Percentiles rank a stretch among this genome's conserved stretches.
phyloP scores from a whole-genome alignment of 768 basidiomycete genomes.

The Kwoniella mangroviensis region DNA sequence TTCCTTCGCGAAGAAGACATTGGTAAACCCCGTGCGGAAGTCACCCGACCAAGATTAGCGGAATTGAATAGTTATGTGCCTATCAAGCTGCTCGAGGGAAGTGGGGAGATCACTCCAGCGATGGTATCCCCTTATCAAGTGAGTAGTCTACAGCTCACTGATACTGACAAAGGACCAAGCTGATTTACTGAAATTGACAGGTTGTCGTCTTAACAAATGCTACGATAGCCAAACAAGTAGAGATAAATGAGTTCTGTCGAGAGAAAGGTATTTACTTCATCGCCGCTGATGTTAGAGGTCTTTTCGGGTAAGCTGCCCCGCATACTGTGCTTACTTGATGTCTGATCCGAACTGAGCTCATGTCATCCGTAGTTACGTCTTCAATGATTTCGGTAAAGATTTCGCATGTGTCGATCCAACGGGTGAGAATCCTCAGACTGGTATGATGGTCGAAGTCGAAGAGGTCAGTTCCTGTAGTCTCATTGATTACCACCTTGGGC shows the following conservation, averaged over 20 bases:
- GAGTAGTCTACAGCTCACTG: slow-evolving; percentile 34
- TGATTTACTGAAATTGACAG: slow-evolving; percentile 58
- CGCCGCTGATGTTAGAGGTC: slow-evolving; percentile 84
- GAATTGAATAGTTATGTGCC: slow-evolving; percentile 97
- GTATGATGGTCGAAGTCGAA: slow-evolving; percentile 94
- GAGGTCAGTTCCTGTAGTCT: slow-evolving; percentile 63
- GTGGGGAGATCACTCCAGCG: slow-evolving; percentile 75
- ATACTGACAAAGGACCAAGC: background rate
- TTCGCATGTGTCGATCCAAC: slow-evolving; percentile 97
- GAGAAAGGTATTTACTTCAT: slow-evolving; percentile 87
- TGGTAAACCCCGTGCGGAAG: slow-evolving; percentile 83
- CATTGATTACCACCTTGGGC: background rate
- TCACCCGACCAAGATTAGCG: slow-evolving; percentile 82
- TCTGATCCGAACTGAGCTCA: background rate
- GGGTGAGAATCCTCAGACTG: slow-evolving; percentile 89
- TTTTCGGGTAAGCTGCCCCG: slow-evolving; percentile 75
- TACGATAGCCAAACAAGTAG: slow-evolving; percentile 78
- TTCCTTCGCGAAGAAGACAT: slow-evolving; percentile 87
- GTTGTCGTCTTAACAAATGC: slow-evolving; percentile 86
- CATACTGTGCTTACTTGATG: background rate
- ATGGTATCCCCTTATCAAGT: slow-evolving; percentile 88
- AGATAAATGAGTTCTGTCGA: slow-evolving; percentile 96
- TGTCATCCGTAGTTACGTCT: slow-evolving; percentile 69
- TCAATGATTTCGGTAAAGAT: slow-evolving; percentile 94
- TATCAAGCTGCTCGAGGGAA: slow-evolving; percentile 80